Conservation (phyloP, 2,329 filamentous ascomycete genomes). For the Cercospora berteroae region DNA sequence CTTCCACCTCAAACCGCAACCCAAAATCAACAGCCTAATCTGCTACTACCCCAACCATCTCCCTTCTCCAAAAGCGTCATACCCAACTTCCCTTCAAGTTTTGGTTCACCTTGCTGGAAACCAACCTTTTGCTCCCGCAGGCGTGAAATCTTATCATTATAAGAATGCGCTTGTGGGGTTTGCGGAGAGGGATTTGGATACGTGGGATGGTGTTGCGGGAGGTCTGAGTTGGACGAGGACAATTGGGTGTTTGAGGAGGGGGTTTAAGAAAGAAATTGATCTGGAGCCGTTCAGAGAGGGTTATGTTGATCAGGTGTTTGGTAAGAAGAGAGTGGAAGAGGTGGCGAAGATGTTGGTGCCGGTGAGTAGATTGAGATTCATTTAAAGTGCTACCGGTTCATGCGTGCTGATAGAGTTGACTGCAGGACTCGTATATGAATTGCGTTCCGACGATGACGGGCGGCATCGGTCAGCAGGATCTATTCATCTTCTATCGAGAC, state of each 20-base stretch:
- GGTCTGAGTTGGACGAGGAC: constrained; percentile 46
- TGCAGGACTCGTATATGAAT: constrained; percentile 32
- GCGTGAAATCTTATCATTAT: constrained; percentile 44
- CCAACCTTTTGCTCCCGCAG: constrained; percentile 38
- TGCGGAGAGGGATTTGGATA: constrained; percentile 42
- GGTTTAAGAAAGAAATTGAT: constrained; percentile 31
- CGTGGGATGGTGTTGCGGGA: constrained; percentile 44
- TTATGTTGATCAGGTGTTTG: constrained; percentile 33
- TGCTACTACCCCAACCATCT: constrained; percentile 46
- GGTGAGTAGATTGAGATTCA: not conserved
- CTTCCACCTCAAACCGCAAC: constrained; percentile 42
- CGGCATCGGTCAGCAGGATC: constrained; percentile 43
- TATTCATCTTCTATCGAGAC: constrained; percentile 55
- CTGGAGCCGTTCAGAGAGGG: constrained; percentile 40
- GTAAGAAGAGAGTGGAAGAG: constrained; percentile 28
- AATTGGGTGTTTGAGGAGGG: constrained; percentile 38
- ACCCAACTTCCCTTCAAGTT: constrained; percentile 40
- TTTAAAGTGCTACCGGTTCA: not conserved
- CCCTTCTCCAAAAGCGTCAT: constrained; percentile 40
- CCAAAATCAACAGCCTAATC: constrained; percentile 42
- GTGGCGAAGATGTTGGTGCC: constrained; percentile 28
- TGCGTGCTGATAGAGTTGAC: not conserved
- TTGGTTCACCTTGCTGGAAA: constrained; percentile 43
- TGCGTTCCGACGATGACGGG: constrained; percentile 47
- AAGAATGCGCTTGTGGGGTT: constrained; percentile 41